Evolutionary conservation across 805 yeast species (phyloP), one percentile per base, ranked within the genome.

Genomic region (Wickerhamomyces rabaulensis): DNA sequence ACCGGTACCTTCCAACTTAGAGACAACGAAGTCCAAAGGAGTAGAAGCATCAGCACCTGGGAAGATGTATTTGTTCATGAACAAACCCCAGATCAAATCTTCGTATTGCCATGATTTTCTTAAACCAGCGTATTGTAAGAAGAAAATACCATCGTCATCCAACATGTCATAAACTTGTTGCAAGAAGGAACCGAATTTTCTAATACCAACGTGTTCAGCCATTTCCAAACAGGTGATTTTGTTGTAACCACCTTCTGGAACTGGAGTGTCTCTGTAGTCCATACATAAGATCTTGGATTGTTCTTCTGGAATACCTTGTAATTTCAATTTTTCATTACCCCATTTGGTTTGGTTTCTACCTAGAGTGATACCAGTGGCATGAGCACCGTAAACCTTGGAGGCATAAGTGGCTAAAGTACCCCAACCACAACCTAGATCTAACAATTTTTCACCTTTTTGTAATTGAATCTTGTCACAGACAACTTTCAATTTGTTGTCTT

Each of bases 1-100:
- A 3, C 96, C 96, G 48, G 84, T 80, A 36, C 80, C 82, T 72
- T 89, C 97, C 63, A 89, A 78, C 52, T 78, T 72, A 52, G 84
- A 78, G 50, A 82, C 74, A 53, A 88, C 92, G 62, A 87, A 90
- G 50, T 88, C 88, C 57, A 90, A 77, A 35, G 97, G 97, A 47
- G 97, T 90, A 7, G 95, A 87, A 41, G 96, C 96, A 71, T 89
- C 97, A 44, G 96, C 96, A 69, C 97, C 97, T 39, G 97, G 96
- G 88, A 89, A 89, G 64, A 89, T 84, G 70, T 87, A 89, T 75
- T 87, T 89, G 80, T 90, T 89, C 96, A 89, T 90, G 70, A 89
- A 89, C 65, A 90, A 74, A 59, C 97, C 97, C 97, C 96, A 89
- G 68, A 81, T 75, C 61, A 89, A 76, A 67, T 89, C 97, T 72